A percentile compares a stretch with the other conserved stretches of the same genome.
Conservation (phyloP, 2,329 filamentous ascomycete genomes). For the Chalaropsis thielavioides region DNA sequence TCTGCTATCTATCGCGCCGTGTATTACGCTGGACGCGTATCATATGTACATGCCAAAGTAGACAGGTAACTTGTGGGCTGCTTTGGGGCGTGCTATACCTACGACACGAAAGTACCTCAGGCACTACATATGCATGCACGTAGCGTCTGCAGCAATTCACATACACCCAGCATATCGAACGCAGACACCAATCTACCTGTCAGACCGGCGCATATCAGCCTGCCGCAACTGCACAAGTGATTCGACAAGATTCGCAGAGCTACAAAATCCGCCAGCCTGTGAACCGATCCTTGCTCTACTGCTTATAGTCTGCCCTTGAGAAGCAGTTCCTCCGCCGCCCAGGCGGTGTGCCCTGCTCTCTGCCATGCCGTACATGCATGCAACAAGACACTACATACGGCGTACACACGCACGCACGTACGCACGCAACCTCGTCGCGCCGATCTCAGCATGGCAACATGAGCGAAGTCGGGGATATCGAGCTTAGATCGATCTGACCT, state of each 20-base stretch:
- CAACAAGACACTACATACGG: background rate
- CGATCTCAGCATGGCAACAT: background rate
- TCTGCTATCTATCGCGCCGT: background rate
- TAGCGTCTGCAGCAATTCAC: background rate
- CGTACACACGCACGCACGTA: too few relatives aligned
- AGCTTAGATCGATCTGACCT: background rate
- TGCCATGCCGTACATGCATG: background rate
- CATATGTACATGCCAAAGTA: too few relatives aligned
- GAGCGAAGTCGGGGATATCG: background rate
- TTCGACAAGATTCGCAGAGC: background rate
- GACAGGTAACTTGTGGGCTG: too few relatives aligned
- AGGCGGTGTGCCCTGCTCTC: background rate
- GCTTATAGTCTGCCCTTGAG: background rate
- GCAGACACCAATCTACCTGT: background rate
- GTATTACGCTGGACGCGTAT: too few relatives aligned
- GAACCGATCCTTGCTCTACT: background rate
- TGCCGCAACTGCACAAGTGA: background rate
- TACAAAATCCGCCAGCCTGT: background rate
- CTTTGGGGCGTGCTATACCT: too few relatives aligned
- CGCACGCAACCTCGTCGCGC: background rate
- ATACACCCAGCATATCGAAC: too few relatives aligned
- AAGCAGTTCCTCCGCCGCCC: background rate
- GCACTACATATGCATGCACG: background rate
- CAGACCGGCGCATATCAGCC: background rate
- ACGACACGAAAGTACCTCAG: background rate